A percentile compares a stretch with the other conserved stretches of the same genome.
phyloP scores from a whole-genome alignment of 2,329 filamentous ascomycete species.

The Graphium sp. region DNA sequence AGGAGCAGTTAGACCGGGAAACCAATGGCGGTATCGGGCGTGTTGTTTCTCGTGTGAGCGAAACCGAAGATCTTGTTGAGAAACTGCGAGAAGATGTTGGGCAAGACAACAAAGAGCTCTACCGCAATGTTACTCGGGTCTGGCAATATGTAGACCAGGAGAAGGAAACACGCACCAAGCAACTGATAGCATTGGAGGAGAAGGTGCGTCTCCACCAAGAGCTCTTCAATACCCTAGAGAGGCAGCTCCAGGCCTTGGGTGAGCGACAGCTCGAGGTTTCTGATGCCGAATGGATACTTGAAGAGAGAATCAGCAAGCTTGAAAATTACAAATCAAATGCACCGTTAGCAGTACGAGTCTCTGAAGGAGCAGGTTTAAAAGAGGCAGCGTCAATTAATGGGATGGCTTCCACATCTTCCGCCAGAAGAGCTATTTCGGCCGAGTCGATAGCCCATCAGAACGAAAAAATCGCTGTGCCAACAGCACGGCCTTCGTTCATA shows the following conservation, averaged over 20 bases:
- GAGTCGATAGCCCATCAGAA: too few species aligned
- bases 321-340: slow-evolving; percentile 10
- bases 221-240: slow-evolving; percentile 9
- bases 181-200: slow-evolving; percentile 3
- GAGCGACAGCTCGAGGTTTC: slow-evolving; percentile 20
- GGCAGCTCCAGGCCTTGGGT: background rate
- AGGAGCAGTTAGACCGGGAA: slow-evolving; percentile 21
- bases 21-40: slow-evolving; percentile 18
- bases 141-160: slow-evolving; percentile 26
- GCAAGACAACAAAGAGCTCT: slow-evolving; percentile 34
- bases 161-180: too few species aligned
- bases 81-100: slow-evolving; percentile 31
- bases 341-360: slow-evolving; percentile 1
- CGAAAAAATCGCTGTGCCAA: too few species aligned
- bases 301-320: slow-evolving; percentile 35
- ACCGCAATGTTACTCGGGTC: slow-evolving; percentile 33
- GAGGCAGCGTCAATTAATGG: background rate
- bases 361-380: background rate
- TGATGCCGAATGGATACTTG: slow-evolving; percentile 31
- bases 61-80: slow-evolving; percentile 37
- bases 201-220: slow-evolving; percentile 14
- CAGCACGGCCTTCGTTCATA: too few species aligned
- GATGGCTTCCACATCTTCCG: too few species aligned
- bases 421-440: too few species aligned
- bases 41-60: slow-evolving; percentile 25